Percentiles rank a stretch among this genome's conserved stretches.
These are phyloP conservation scores for Kickxella alabastrina DNA, from an alignment of 192 early-diverging fungal species.

Conservation along the genomic window DNA sequence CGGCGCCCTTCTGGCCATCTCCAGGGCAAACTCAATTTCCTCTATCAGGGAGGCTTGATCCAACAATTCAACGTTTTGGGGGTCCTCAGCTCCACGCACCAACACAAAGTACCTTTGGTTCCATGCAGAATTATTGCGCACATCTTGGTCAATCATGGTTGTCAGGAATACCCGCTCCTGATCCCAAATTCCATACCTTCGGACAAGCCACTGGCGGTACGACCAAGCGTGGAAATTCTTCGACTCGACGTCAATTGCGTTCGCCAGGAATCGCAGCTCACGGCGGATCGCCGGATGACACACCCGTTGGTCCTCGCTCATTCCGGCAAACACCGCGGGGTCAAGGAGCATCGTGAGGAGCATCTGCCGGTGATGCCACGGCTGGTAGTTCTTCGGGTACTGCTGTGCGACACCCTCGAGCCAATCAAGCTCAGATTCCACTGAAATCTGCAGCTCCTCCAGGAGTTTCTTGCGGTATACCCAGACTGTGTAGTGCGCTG, in stretches of 20 bases:
- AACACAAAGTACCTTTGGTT: constrained; percentile 90
- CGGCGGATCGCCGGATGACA: constrained; percentile 43
- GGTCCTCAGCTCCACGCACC: constrained; percentile 24
- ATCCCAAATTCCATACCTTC: constrained; percentile 70
- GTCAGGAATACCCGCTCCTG: constrained; percentile 73
- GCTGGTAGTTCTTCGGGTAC: constrained; percentile 92
- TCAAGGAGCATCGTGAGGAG: constrained; percentile 24
- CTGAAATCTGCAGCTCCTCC: constrained; percentile 60
- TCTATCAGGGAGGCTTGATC: constrained; percentile 47
- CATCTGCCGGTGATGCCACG: constrained; percentile 67
- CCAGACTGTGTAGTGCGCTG: constrained; percentile 97
- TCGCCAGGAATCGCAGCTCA: constrained; percentile 73
- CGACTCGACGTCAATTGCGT: constrained; percentile 69
- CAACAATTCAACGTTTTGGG: constrained; percentile 4
- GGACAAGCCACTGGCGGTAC: constrained; percentile 92
- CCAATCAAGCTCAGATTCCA: constrained; percentile 74
- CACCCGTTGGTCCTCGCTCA: constrained; percentile 35
- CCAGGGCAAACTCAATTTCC: constrained; percentile 67
- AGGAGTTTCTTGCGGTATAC: constrained; percentile 82
- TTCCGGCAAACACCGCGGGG: constrained; percentile 4
- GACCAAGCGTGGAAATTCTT: constrained; percentile 99
- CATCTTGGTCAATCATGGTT: constrained; percentile 70
- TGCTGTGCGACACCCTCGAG: constrained; percentile 65
- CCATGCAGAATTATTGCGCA: constrained; percentile 98
- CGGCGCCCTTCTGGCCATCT: constrained; percentile 75